These are phyloP conservation scores for Tuber magnatum DNA, from an alignment of 495 filamentous ascomycete genomes.

Conservation along the genomic window DNA sequence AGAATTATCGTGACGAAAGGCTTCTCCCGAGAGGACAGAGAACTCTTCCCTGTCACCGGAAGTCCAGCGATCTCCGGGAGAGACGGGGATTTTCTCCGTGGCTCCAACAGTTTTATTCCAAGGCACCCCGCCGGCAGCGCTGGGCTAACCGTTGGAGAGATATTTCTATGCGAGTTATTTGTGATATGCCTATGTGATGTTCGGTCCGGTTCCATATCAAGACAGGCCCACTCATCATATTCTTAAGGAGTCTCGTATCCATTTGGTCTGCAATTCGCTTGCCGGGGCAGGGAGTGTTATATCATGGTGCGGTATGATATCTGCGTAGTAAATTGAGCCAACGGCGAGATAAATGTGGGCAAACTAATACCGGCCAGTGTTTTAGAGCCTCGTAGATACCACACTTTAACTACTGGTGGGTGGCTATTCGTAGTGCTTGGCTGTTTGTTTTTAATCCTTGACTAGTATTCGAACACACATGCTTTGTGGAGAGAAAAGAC, in stretches of 20 bases:
- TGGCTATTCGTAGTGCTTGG: not conserved
- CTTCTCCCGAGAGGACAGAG: not conserved
- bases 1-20: not conserved
- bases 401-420: not conserved
- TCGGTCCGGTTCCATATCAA: not conserved
- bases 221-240: not conserved
- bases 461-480: not conserved
- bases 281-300: not conserved
- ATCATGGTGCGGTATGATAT: not conserved
- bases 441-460: not conserved
- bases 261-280: not conserved
- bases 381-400: not conserved
- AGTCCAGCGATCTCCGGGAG: not conserved
- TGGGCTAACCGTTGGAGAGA: not conserved
- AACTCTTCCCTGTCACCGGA: not conserved
- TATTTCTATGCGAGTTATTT: not conserved
- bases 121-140: not conserved
- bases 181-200: not conserved
- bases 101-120: not conserved
- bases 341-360: not conserved
- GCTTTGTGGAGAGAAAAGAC: not conserved
- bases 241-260: not conserved
- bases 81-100: not conserved
- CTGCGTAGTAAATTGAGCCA: not conserved
- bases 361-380: not conserved